These are phyloP conservation scores for Exserohilum turcica DNA, from an alignment of 2,329 filamentous ascomycete species.

Conservation along the genomic window DNA sequence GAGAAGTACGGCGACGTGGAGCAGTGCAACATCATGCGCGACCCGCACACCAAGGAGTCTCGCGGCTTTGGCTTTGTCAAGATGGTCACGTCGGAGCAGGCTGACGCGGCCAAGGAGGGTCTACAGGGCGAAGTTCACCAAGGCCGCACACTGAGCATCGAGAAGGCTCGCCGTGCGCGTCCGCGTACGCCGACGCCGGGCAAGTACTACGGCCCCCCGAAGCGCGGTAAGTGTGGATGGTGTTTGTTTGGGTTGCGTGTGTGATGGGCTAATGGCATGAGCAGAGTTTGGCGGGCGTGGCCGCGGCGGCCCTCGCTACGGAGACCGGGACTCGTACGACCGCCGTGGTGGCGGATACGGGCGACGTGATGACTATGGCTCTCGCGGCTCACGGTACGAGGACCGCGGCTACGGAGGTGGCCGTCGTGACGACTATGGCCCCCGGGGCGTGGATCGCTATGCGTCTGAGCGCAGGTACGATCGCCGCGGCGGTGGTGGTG, in stretches of 20 bases:
- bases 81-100: conserved; percentile 94
- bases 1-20: conserved; percentile 99
- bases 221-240: conserved; percentile 73
- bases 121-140: conserved; percentile 95
- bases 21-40: conserved; percentile 99
- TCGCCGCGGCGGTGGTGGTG: conserved; percentile 58
- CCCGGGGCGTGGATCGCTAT: conserved; percentile 56
- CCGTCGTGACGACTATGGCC: conserved; percentile 51
- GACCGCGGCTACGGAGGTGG: conserved; percentile 62
- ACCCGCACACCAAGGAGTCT: conserved; percentile 97
- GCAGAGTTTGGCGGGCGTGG: conserved; percentile 53
- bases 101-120: conserved; percentile 94
- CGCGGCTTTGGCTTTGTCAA: conserved; percentile 99
- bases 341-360: conserved; percentile 54
- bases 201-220: conserved; percentile 98
- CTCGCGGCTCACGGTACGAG: conserved; percentile 46
- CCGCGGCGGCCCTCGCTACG: conserved; percentile 56
- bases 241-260: not conserved
- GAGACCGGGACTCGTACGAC: conserved; percentile 54
- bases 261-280: conserved; percentile 19
- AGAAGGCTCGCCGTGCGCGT: conserved; percentile 94
- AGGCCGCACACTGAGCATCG: conserved; percentile 93
- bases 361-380: conserved; percentile 56
- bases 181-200: conserved; percentile 95
- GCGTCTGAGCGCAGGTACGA: conserved; percentile 64